Percentiles rank a stretch among this genome's conserved stretches.
These are phyloP conservation scores for Backusella circina DNA, from an alignment of 192 early-diverging fungal species.

Conservation along the genomic window DNA sequence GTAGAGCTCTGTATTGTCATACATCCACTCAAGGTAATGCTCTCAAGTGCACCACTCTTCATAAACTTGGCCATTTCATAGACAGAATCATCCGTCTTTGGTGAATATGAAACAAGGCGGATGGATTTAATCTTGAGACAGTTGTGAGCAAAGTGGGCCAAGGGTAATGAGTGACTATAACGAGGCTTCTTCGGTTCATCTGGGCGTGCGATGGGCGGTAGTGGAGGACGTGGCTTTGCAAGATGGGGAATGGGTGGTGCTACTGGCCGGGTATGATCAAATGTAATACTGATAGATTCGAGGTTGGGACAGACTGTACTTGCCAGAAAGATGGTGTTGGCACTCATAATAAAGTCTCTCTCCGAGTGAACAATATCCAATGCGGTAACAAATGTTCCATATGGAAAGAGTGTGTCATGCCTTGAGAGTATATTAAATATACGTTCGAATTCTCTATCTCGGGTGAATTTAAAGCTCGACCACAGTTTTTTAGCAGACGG, in stretches of 20 bases:
- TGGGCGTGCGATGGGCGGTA: not conserved
- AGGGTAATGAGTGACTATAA: constrained; percentile 14
- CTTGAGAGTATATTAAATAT: constrained; percentile 23
- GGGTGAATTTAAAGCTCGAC: constrained; percentile 24
- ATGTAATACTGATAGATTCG: constrained; percentile 24
- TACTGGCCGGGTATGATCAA: constrained; percentile 10
- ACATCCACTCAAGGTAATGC: constrained; percentile 13
- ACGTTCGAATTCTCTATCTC: constrained; percentile 28
- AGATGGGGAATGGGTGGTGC: constrained; percentile 8
- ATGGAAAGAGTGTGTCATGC: constrained; percentile 10
- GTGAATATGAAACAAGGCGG: constrained; percentile 22
- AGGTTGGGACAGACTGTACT: constrained; percentile 21
- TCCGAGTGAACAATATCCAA: constrained; percentile 28
- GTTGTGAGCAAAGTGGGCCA: constrained; percentile 31
- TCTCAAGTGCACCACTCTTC: constrained; percentile 8
- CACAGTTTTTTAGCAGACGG: constrained; percentile 18
- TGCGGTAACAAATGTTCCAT: constrained; percentile 16
- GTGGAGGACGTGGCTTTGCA: not conserved
- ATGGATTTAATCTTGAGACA: constrained; percentile 22
- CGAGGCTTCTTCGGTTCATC: not conserved
- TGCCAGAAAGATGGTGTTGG: constrained; percentile 24
- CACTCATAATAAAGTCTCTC: constrained; percentile 19
- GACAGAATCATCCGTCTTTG: constrained; percentile 32
- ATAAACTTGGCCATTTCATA: constrained; percentile 35
- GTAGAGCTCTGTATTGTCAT: constrained; percentile 33